phyloP scores from a whole-genome alignment of 495 filamentous ascomycete genomes.

The Mytilinidion resinicola region DNA sequence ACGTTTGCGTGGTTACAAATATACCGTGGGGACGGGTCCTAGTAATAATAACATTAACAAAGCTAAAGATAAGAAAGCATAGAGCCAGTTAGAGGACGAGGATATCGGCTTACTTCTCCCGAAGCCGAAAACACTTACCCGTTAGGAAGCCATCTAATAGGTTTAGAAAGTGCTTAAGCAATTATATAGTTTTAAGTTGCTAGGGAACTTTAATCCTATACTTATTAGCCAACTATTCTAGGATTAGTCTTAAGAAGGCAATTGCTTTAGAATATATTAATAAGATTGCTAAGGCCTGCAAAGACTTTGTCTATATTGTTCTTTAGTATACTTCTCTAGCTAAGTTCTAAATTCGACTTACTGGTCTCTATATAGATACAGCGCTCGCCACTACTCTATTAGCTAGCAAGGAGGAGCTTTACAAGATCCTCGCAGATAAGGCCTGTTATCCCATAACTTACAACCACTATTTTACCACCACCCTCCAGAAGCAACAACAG shows the following conservation, averaged over 20 bases:
- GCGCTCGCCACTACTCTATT: background rate
- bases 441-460: conserved; percentile 23
- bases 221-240: conserved; percentile 24
- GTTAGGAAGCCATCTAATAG: conserved; percentile 13
- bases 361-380: conserved; percentile 6
- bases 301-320: conserved; percentile 14
- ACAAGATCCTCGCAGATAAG: conserved; percentile 19
- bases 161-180: conserved; percentile 12
- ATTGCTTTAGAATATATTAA: conserved; percentile 23
- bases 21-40: conserved; percentile 8
- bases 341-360: conserved; percentile 15
- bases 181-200: conserved; percentile 17
- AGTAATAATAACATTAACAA: background rate
- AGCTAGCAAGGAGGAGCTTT: conserved; percentile 13
- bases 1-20: conserved; percentile 21
- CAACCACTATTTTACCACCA: conserved; percentile 28
- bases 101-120: no score
- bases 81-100: no score
- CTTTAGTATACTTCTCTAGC: conserved; percentile 7
- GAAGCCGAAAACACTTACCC: conserved; percentile 9
- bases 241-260: conserved; percentile 21
- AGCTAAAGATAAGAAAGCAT: background rate
- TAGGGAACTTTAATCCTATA: conserved; percentile 24
- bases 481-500: conserved; percentile 14
- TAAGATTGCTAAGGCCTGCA: conserved; percentile 18